These are phyloP conservation scores for Stephanodiscus minutulus DNA, from an alignment of 108 stramenopile genomes.

Conservation along the genomic window DNA sequence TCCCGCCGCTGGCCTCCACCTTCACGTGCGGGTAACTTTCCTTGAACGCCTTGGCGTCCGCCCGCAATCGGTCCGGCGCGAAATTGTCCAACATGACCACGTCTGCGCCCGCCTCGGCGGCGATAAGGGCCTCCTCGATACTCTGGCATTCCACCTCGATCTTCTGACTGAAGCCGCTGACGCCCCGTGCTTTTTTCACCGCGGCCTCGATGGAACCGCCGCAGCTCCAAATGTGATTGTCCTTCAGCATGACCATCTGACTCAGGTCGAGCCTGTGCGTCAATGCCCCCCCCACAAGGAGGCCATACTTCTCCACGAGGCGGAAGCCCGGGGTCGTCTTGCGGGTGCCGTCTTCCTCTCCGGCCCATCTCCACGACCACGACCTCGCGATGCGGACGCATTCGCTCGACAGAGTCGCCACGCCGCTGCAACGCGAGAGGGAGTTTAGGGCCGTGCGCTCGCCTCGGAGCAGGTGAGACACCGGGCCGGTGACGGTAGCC, in stretches of 20 bases:
- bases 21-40: slow-evolving; percentile 82
- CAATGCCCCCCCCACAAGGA: slow-evolving; percentile 95
- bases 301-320: slow-evolving; percentile 97
- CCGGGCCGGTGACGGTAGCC: slow-evolving; percentile 91
- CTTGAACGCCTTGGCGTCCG: slow-evolving; percentile 87
- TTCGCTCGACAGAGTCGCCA: slow-evolving; percentile 81
- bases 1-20: slow-evolving; percentile 98
- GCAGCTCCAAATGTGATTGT: slow-evolving; percentile 93
- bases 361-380: slow-evolving; percentile 88
- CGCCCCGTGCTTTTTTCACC: slow-evolving; percentile 81
- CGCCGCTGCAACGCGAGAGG: slow-evolving; percentile 92
- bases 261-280: slow-evolving; percentile 95
- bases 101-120: slow-evolving; percentile 91
- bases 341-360: slow-evolving; percentile 95
- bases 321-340: slow-evolving; percentile 99
- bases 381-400: slow-evolving; percentile 57
- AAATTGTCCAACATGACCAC: slow-evolving; percentile 99
- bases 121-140: slow-evolving; percentile 91
- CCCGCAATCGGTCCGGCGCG: slow-evolving; percentile 73
- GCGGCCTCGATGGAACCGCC: slow-evolving; percentile 89
- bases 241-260: slow-evolving; percentile 99
- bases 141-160: slow-evolving; percentile 97
- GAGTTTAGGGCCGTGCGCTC: slow-evolving; percentile 97
- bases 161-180: slow-evolving; percentile 96
- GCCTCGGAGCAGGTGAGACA: slow-evolving; percentile 86